Base-by-base conservation (phyloP, 1,139 yeast genomes). In the Entelexis sorbosivorans region DNA sequence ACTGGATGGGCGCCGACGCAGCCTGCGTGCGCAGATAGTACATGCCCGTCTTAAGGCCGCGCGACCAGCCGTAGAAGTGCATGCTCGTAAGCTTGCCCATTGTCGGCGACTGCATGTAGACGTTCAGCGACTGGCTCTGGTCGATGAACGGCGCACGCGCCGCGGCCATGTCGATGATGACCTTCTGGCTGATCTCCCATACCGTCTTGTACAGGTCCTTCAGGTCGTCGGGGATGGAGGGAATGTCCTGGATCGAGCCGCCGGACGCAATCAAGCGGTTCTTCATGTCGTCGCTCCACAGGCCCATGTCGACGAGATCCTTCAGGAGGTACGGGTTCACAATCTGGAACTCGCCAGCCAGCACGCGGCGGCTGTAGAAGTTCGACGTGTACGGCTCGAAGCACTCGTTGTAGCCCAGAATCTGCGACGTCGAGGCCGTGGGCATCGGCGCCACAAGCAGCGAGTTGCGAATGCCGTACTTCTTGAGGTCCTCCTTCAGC, bases 61-160 rank as follows among this genome's bases (percentile, higher is more conserved):
- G 84, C 69, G 82, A 82, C 97, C 97, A 91, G 44, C 96, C 95
- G 66, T 89, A 87, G 72, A 91, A 91, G 69, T 91, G 97, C 93
- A 89, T 89, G 62, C 89, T 78, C n/a, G 97, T 89, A 59, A 91
- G 75, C 67, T 89, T 89, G 57, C 95, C 94, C 81, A 85, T 81
- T 1, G 96, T 85, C 48, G 96, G 96, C 52, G 81, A 78, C 65
- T 77, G 80, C 67, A 89, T 74, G 71, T 85, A 84, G 60, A 89
- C 79, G 68, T 89, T 91, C 76, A 91, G 73, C 51, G 93, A 81
- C 71, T 91, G 97, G 57, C 93, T 85, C 69, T 91, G 98, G 68
- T 91, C 98, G 64, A 91, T 82, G 69, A 79, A 91, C 29, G 94
- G 87, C 44, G 91, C 84, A 63, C 98, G 78, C 64, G 88, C 97